phyloP scores from a whole-genome alignment of 306 rosid genomes.

The Ochetophila trinervis region DNA sequence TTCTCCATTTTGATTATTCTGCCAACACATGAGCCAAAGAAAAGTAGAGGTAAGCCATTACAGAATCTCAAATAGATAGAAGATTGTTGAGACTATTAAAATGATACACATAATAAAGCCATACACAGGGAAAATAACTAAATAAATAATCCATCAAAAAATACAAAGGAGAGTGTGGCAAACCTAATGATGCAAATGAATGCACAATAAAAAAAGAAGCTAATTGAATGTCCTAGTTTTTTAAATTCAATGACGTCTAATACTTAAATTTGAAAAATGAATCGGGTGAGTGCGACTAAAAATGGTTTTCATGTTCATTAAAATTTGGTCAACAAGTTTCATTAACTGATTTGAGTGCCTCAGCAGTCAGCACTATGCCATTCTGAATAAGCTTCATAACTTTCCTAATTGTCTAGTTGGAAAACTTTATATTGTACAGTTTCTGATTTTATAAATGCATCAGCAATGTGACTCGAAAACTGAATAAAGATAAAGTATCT shows the following conservation, averaged over 20 bases:
- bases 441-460: too few species aligned
- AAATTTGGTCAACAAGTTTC: too few species aligned
- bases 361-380: too few species aligned
- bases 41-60: conserved; percentile 7
- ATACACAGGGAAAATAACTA: background rate
- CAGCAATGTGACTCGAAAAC: too few species aligned
- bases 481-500: too few species aligned
- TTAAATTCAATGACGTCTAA: background rate
- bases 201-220: background rate
- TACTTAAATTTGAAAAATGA: background rate
- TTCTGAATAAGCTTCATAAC: too few species aligned
- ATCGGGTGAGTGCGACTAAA: background rate
- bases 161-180: background rate
- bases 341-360: too few species aligned
- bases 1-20: conserved; percentile 53
- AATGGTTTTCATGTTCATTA: too few species aligned
- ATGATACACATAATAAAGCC: too few species aligned
- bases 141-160: background rate
- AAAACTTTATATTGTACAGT: too few species aligned
- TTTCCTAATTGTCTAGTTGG: too few species aligned
- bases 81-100: background rate
- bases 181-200: background rate
- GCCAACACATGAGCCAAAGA: conserved; percentile 14
- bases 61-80: conserved; percentile 1
- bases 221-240: background rate